phyloP scores from a whole-genome alignment of 1,284 basidiomycete genomes.

The Cystobasidium slooffiae region DNA sequence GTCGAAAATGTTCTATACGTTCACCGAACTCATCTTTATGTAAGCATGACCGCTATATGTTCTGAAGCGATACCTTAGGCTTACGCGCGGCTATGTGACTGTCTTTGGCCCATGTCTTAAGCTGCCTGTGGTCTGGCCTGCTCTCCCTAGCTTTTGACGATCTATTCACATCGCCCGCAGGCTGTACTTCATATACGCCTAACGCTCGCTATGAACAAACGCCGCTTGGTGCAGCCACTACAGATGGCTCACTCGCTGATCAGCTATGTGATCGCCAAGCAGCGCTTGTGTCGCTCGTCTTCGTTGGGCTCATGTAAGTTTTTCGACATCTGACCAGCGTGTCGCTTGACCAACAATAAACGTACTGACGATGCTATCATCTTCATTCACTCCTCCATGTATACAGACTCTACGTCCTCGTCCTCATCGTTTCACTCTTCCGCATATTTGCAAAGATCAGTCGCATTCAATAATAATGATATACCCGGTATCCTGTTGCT shows the following conservation, averaged over 20 bases:
- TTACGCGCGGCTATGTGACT: conserved; percentile 21
- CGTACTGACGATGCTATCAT: conserved; percentile 50
- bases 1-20: conserved; percentile 63
- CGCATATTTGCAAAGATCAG: conserved; percentile 84
- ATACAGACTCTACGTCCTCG: conserved; percentile 70
- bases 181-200: conserved; percentile 64
- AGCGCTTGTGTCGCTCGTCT: conserved; percentile 68
- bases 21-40: conserved; percentile 77
- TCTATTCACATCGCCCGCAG: conserved; percentile 82
- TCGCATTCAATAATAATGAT: conserved; percentile 5
- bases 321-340: not conserved
- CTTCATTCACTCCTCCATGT: not conserved
- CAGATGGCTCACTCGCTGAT: conserved; percentile 62
- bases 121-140: conserved; percentile 79
- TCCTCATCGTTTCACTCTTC: conserved; percentile 80
- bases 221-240: conserved; percentile 65
- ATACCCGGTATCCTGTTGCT: not conserved
- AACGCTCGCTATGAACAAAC: conserved; percentile 57
- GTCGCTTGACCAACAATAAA: conserved; percentile 12
- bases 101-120: not conserved
- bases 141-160: conserved; percentile 87
- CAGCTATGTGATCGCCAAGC: conserved; percentile 71
- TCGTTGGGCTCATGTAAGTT: conserved; percentile 42
- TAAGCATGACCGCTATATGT: conserved; percentile 47
- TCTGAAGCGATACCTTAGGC: conserved; percentile 51